phyloP scores from a whole-genome alignment of 163 green algal genomes.

The Botryococcus braunii region DNA sequence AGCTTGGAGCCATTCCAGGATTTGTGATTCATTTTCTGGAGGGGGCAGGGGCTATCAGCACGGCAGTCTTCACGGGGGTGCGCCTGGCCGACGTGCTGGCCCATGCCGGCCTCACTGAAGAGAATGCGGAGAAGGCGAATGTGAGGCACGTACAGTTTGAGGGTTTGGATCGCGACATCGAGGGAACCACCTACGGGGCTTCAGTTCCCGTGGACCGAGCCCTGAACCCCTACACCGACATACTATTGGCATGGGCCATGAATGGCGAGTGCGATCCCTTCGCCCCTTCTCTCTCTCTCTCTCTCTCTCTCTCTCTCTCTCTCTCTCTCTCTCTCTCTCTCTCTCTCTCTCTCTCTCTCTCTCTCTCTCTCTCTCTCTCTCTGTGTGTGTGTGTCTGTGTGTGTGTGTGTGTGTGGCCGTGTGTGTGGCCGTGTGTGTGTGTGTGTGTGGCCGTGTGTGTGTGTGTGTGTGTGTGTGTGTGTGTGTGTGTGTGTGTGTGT shows the following conservation, averaged over 20 bases:
- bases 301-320: not conserved
- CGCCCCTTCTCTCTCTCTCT: not conserved
- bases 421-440: no score
- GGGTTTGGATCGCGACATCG: slow-evolving; percentile 55
- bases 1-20: no score
- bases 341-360: no score
- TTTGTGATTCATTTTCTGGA: no score
- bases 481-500: no score
- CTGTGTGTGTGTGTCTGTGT: no score
- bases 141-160: slow-evolving; percentile 61
- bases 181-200: slow-evolving; percentile 48
- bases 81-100: slow-evolving; percentile 68
- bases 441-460: no score
- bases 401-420: no score
- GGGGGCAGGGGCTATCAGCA: slow-evolving; percentile 60
- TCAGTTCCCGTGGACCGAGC: slow-evolving; percentile 65
- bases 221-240: slow-evolving; percentile 43
- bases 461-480: no score
- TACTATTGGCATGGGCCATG: slow-evolving; percentile 87
- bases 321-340: not conserved
- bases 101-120: slow-evolving; percentile 35
- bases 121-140: slow-evolving; percentile 16
- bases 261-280: slow-evolving; percentile 47
- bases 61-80: slow-evolving; percentile 55
- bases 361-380: no score